These are phyloP conservation scores for Hibiscus syriacus DNA, from an alignment of 345 rosid genomes.

Conservation along the genomic window DNA sequence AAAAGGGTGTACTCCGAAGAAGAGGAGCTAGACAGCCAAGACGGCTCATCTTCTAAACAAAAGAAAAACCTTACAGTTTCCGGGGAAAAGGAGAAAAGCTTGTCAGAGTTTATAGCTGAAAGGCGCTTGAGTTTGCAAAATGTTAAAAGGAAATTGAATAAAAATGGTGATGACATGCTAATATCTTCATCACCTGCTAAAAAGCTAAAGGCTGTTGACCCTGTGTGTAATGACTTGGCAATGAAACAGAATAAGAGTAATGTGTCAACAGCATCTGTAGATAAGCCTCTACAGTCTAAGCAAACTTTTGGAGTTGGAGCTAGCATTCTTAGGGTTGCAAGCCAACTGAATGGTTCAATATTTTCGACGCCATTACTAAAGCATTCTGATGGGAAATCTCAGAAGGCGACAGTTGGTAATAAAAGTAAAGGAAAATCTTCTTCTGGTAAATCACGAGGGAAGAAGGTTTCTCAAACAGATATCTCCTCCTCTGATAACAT, in stretches of 20 bases:
- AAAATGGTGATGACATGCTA: slow-evolving; percentile 12
- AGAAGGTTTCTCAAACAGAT: slow-evolving; percentile 10
- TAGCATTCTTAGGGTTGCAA: slow-evolving; percentile 20
- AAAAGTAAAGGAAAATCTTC: slow-evolving; percentile 22
- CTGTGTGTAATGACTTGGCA: slow-evolving; percentile 19
- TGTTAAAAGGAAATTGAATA: slow-evolving; percentile 22
- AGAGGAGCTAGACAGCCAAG: slow-evolving; percentile 24
- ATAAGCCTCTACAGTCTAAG: slow-evolving; percentile 15
- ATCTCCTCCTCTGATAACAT: slow-evolving; percentile 28
- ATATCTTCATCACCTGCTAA: slow-evolving; percentile 18
- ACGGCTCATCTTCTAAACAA: not conserved
- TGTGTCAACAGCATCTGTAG: slow-evolving; percentile 14
- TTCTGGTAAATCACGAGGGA: slow-evolving; percentile 15
- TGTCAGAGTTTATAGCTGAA: slow-evolving; percentile 51
- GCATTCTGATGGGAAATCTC: slow-evolving; percentile 15
- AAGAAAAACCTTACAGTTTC: slow-evolving; percentile 14
- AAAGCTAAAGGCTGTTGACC: slow-evolving; percentile 37
- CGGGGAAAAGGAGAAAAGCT: slow-evolving; percentile 47
- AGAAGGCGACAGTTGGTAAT: slow-evolving; percentile 11
- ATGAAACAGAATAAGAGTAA: slow-evolving; percentile 18
- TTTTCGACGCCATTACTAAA: slow-evolving; percentile 17
- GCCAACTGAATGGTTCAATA: slow-evolving; percentile 31
- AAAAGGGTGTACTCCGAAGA: not conserved
- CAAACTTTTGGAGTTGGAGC: slow-evolving; percentile 12
- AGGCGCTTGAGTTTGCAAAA: slow-evolving; percentile 22